Evolutionary conservation across 2,329 filamentous ascomycete species (phyloP), one percentile per base, ranked within the genome.

Genomic region (Paracoccidioides lutzii): DNA sequence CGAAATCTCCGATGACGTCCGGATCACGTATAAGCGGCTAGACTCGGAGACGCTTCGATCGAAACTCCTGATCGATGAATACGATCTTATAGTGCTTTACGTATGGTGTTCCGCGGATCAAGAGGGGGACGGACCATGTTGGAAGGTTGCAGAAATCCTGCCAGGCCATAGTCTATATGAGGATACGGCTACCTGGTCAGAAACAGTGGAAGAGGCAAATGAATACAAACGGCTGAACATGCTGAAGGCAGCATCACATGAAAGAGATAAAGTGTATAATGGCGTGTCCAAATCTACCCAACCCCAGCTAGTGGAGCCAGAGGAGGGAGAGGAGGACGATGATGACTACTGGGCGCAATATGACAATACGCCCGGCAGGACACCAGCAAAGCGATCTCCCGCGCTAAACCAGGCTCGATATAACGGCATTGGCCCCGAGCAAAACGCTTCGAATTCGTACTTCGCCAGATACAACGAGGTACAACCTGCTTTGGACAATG

Each of bases 271-370:
- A 44, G 15, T 30, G 12, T 32, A 33, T 57, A 56, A 52, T 54
- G 62, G 55, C 55, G 60, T 42, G 14, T 22, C 33, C 10, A 48
- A 35, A 7, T 32, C 42, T 42, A 32, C 38, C 22, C 38, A 52
- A 37, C 9, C n/a, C 43, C 41, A n/a, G 45, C 30, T 37, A 33
- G 12, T 30, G 22, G 50, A 63, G 30, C 55, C 63, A 40, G 60
- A 67, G 15, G 62, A 65, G 5, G 66, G 72, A n/a, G 75, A 78
- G 3, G 75, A 78, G 1, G 77, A 80, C 22, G 79, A 83, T 55
- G 81, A 83, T 53, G 81, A 81, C 59, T 85, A 85, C 66, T 85
- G 82, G 82, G 80, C 78, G 3, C 76, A 78, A 61, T 84, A 85
- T 62, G 80, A 82, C 66, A 72, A 74, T 53, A 80, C 78, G 2